Percentiles rank a stretch among this genome's conserved stretches.
Evolutionary conservation across 2,329 filamentous ascomycete species (phyloP).

Genomic region (Nemania abortiva): DNA sequence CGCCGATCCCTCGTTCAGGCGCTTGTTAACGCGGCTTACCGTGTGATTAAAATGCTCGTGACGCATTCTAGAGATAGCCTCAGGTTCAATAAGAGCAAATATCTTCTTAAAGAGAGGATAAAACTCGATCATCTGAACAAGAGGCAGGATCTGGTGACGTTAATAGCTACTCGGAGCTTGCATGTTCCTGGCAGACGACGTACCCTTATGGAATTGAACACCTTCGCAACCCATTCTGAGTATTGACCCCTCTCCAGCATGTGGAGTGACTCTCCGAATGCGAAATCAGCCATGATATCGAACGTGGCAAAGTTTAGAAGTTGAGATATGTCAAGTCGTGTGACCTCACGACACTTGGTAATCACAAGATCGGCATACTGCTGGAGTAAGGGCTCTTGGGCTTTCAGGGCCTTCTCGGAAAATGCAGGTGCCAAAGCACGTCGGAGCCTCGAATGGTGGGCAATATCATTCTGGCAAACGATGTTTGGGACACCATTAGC

Average conservation of each 20-base stretch:
- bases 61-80: slow-evolving; percentile 41
- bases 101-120: slow-evolving; percentile 43
- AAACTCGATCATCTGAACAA: slow-evolving; percentile 44
- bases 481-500: slow-evolving; percentile 31
- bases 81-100: slow-evolving; percentile 43
- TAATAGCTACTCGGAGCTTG: not conserved
- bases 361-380: slow-evolving; percentile 32
- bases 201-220: slow-evolving; percentile 35
- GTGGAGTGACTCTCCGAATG: slow-evolving; percentile 40
- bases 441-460: slow-evolving; percentile 33
- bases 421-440: slow-evolving; percentile 34
- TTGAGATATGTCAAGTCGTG: slow-evolving; percentile 25
- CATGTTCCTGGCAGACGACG: not conserved
- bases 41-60: slow-evolving; percentile 42
- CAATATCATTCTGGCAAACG: slow-evolving; percentile 23
- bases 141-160: slow-evolving; percentile 36
- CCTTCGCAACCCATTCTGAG: slow-evolving; percentile 38
- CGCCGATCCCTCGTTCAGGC: slow-evolving; percentile 44
- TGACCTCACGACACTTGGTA: slow-evolving; percentile 5
- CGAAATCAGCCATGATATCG: slow-evolving; percentile 43
- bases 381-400: slow-evolving; percentile 36
- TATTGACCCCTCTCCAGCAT: slow-evolving; percentile 37
- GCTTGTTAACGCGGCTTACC: slow-evolving; percentile 48
- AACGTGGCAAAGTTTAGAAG: slow-evolving; percentile 40
- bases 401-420: slow-evolving; percentile 33